These are phyloP conservation scores for Simplicillium aogashimaense DNA, from an alignment of 2,329 filamentous ascomycete species.

Conservation along the genomic window DNA sequence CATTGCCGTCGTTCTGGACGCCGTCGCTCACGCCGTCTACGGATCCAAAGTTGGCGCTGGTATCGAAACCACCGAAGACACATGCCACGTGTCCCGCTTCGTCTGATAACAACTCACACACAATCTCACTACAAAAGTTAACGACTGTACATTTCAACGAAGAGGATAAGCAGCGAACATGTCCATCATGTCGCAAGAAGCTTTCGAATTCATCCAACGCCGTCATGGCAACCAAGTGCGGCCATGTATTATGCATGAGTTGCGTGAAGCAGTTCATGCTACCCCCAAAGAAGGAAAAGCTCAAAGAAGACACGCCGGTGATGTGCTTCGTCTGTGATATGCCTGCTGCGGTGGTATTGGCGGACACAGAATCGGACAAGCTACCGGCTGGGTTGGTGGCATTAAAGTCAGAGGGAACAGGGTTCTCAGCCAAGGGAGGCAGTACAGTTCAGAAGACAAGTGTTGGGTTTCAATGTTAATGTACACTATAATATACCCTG, in stretches of 20 bases:
- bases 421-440: slow-evolving; percentile 79
- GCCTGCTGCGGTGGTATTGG: slow-evolving; percentile 50
- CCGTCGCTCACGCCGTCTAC: slow-evolving; percentile 65
- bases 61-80: slow-evolving; percentile 34
- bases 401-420: slow-evolving; percentile 79
- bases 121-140: slow-evolving; percentile 68
- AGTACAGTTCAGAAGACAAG: slow-evolving; percentile 72
- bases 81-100: slow-evolving; percentile 71
- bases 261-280: slow-evolving; percentile 80
- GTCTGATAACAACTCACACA: slow-evolving; percentile 53
- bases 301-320: slow-evolving; percentile 34
- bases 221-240: slow-evolving; percentile 76
- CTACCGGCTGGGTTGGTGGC: slow-evolving; percentile 66
- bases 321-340: slow-evolving; percentile 80
- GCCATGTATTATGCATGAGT: slow-evolving; percentile 79
- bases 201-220: slow-evolving; percentile 77
- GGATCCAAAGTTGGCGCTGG: slow-evolving; percentile 34
- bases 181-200: slow-evolving; percentile 76
- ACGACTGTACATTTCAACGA: slow-evolving; percentile 69
- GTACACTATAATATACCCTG: not conserved
- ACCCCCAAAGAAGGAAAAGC: slow-evolving; percentile 31
- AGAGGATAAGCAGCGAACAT: slow-evolving; percentile 48
- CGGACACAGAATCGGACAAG: slow-evolving; percentile 37
- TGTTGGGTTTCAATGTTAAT: slow-evolving; percentile 71
- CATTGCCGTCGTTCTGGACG: slow-evolving; percentile 83